Evolutionary conservation across 129 eudicot species (phyloP), one percentile per base, ranked within the genome.

Genomic region (Lonicera japonica): DNA sequence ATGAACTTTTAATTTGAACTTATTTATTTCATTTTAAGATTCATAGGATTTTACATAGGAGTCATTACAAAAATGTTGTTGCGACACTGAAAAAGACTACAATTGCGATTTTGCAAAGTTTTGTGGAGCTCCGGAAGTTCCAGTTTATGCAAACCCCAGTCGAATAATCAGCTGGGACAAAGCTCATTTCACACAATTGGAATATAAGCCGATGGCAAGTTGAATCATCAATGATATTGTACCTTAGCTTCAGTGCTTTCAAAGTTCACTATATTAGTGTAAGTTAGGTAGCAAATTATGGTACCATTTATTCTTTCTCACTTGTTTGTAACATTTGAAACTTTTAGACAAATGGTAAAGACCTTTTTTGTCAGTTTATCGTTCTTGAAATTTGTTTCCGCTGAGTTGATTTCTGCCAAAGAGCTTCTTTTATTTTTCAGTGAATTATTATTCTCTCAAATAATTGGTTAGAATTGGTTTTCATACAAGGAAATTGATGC

Each of bases 81-180:
- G 82, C 58, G 82, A 73, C 36, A 16, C 1, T 46, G 73, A 73
- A 36, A 66, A 77, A 25, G 12, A 29, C 14, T 71, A 65, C 17
- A 56, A 66, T 6, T 67, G 25, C 4, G 41, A 57, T 40, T 17
- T 12, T 7, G 12, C 1, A 0, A 66, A 41, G n/a, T 21, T 46
- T 15, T 77, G 77, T 62, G 77, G 82, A 41, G 50, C 40, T 5
- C 20, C 4, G 12, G 70, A 68, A 20, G 66, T 67, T n/a, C 56
- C 66, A 0, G 73, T 55, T 18, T 77, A 77, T 39, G 36, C 65
- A 0, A 25, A 77, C 14, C 76, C 82, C 2, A 24, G 25, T 21
- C 17, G 15, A 0, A 52, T 25, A 19, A 24, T 70, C 17, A 57
- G 21, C 18, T 76, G 81, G 81, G 81, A 76, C 54, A 77, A 77